These are phyloP conservation scores for Juglanconis sp. DNA, from an alignment of 2,329 filamentous ascomycete species.

Conservation along the genomic window DNA sequence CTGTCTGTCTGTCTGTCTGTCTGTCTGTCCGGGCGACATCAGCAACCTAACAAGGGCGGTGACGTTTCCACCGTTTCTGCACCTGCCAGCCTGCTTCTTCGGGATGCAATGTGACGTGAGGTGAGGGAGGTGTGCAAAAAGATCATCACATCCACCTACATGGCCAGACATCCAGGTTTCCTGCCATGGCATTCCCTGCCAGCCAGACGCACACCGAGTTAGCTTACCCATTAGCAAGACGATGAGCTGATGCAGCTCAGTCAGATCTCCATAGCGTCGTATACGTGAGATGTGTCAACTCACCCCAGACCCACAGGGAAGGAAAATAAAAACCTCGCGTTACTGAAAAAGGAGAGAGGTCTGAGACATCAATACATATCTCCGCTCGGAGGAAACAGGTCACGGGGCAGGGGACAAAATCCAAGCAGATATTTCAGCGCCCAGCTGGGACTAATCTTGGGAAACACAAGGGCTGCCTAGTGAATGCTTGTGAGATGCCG, in stretches of 20 bases:
- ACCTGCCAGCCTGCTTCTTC: not conserved
- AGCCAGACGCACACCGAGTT: not conserved
- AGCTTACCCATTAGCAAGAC: not conserved
- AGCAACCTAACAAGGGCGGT: not conserved
- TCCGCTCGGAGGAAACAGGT: not conserved
- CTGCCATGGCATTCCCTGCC: not conserved
- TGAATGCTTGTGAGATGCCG: not conserved
- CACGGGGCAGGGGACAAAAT: not conserved
- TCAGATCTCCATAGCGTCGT: too few species aligned
- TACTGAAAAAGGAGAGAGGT: not conserved
- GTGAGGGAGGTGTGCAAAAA: not conserved
- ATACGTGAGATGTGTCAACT: too few species aligned
- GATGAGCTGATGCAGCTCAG: not conserved
- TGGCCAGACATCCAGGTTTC: not conserved
- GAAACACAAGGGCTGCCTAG: not conserved
- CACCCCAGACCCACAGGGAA: too few species aligned
- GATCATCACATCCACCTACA: not conserved
- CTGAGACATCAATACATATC: not conserved
- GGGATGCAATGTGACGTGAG: not conserved
- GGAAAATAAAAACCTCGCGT: too few species aligned
- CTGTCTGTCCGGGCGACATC: not conserved
- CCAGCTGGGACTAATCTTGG: not conserved
- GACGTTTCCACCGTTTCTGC: not conserved
- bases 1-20: not conserved
- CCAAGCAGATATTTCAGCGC: not conserved